Evolutionary conservation across 371 early-diverging fungal genomes (phyloP).

Genomic region (Saksenaea oblongispora): DNA sequence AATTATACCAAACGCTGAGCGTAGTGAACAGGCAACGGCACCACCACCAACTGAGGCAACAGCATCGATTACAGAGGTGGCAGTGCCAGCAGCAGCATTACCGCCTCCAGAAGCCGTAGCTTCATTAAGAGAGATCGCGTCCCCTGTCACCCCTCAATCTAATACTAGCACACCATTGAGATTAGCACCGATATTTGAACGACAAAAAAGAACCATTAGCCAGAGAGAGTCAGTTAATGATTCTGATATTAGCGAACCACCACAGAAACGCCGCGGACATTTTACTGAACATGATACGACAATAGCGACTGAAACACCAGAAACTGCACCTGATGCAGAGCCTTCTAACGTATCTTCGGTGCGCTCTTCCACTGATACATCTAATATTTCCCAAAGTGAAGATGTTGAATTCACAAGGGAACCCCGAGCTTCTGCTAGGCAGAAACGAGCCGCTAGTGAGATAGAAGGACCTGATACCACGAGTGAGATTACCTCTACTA

Average conservation of each 20-base stretch:
- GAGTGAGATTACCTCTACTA: not conserved
- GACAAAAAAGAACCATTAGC: not conserved
- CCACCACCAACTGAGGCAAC: not conserved
- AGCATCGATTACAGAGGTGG: too few species aligned
- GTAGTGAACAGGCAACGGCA: not conserved
- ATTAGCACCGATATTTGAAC: slow-evolving; percentile 6
- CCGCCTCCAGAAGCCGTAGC: too few species aligned
- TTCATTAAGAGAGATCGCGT: too few species aligned
- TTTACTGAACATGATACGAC: not conserved
- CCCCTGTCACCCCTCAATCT: not conserved
- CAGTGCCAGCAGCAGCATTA: too few species aligned
- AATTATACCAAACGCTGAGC: not conserved
- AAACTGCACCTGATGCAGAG: not conserved
- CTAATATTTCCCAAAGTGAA: too few species aligned
- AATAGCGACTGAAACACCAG: not conserved
- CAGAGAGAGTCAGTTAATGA: not conserved
- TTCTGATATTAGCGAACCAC: not conserved
- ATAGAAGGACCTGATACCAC: not conserved
- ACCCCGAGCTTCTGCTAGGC: too few species aligned
- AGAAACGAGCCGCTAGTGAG: not conserved
- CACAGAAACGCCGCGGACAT: not conserved
- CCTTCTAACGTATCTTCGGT: too few species aligned
- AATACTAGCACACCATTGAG: not conserved
- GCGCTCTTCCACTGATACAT: too few species aligned
- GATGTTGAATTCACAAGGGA: too few species aligned